Conservation (phyloP, 257 asterid genomes). For the Cruciata laevipes region DNA sequence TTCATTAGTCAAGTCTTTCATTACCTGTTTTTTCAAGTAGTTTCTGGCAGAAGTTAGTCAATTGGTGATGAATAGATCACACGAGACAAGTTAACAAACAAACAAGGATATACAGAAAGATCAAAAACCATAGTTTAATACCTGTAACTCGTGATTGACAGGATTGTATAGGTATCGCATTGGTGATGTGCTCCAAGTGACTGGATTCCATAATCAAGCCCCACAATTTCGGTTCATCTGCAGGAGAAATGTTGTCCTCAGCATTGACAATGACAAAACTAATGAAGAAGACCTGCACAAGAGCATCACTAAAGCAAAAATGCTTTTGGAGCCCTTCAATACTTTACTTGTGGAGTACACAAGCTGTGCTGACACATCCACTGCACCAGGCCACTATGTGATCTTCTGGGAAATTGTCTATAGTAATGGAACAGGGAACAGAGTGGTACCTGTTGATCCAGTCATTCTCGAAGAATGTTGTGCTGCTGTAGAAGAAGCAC, state of each 20-base stretch:
- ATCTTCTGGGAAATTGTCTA: conserved; percentile 60
- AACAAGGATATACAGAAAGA: neutral
- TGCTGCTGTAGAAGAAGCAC: conserved; percentile 52
- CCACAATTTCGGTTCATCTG: conserved; percentile 74
- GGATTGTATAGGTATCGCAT: conserved; percentile 60
- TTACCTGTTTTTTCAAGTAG: neutral
- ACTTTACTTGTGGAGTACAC: conserved; percentile 66
- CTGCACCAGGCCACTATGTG: conserved; percentile 76
- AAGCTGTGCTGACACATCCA: conserved; percentile 63
- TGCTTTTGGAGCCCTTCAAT: conserved; percentile 46
- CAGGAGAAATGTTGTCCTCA: conserved; percentile 66
- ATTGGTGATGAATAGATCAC: neutral
- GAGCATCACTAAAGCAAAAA: conserved; percentile 50
- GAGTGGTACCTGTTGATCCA: conserved; percentile 22
- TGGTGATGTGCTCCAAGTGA: conserved; percentile 74
- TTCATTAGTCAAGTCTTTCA: neutral
- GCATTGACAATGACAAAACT: conserved; percentile 72
- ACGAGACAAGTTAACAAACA: neutral
- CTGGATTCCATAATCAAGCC: conserved; percentile 57
- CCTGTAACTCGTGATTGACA: conserved; percentile 10
- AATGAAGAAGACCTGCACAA: conserved; percentile 69
- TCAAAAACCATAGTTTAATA: neutral
- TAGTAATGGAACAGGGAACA: conserved; percentile 21
- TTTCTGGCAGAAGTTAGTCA: neutral
- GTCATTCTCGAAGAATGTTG: conserved; percentile 54